A percentile compares a stretch with the other conserved stretches of the same genome.
Evolutionary conservation across 2,329 filamentous ascomycete species (phyloP).

Genomic region (Neopestalotiopsis sp.): DNA sequence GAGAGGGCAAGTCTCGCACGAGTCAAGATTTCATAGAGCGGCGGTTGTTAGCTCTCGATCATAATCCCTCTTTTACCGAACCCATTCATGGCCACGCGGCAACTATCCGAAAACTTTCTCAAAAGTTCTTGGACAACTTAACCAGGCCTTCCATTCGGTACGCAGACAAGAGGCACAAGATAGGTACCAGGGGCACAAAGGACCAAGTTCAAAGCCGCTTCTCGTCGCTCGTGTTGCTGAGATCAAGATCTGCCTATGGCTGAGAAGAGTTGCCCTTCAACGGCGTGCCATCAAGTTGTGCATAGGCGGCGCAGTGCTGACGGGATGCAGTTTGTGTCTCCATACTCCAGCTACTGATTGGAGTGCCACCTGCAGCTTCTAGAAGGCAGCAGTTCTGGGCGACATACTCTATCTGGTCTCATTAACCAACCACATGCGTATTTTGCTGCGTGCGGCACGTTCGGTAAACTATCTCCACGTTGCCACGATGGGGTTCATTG

Average conservation of each 20-base stretch:
- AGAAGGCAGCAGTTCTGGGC: conserved; percentile 5
- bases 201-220: neutral
- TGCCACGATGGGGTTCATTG: neutral
- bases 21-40: conserved; percentile 10
- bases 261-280: neutral
- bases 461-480: neutral
- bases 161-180: neutral
- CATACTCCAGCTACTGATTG: neutral
- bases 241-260: neutral
- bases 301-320: conserved; percentile 6
- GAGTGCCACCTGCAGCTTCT: conserved; percentile 3
- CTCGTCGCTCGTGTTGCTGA: neutral
- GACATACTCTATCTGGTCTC: neutral
- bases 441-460: neutral
- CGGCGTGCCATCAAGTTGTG: neutral
- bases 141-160: neutral
- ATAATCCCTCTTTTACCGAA: neutral
- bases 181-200: neutral
- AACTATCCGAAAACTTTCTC: neutral
- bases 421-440: neutral
- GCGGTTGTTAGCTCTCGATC: neutral
- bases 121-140: neutral
- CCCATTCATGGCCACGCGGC: neutral
- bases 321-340: neutral
- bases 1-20: neutral